These are phyloP conservation scores for Oryza australiensis DNA, from an alignment of 176 grass and related monocot species.

Conservation along the genomic window DNA sequence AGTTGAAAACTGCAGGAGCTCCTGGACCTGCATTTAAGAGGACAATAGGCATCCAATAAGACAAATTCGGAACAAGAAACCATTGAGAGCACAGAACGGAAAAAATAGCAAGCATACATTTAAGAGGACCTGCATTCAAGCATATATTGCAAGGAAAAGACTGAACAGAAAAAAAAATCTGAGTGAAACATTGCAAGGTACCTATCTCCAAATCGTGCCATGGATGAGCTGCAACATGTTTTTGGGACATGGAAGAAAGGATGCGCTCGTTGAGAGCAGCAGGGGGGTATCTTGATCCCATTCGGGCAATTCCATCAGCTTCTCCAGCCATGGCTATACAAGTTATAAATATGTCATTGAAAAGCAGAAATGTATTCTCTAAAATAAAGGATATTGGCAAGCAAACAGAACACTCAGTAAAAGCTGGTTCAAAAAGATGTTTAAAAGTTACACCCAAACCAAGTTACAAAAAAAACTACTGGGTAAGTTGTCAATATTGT, in stretches of 20 bases:
- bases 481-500: background rate
- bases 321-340: conserved; percentile 69
- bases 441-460: conserved; percentile 5
- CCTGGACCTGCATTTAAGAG: conserved; percentile 71
- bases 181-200: conserved; percentile 33
- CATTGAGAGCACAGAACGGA: background rate
- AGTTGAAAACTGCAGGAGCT: conserved; percentile 89
- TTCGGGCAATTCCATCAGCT: conserved; percentile 38
- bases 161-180: conserved; percentile 12
- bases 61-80: conserved; percentile 7
- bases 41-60: conserved; percentile 20
- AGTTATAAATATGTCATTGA: conserved; percentile 23
- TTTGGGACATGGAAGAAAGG: conserved; percentile 84
- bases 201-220: conserved; percentile 99
- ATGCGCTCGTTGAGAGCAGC: conserved; percentile 78
- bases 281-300: conserved; percentile 42
- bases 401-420: conserved; percentile 1
- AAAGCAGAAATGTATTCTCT: background rate
- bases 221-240: conserved; percentile 83
- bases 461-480: conserved; percentile 13
- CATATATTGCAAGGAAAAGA: background rate
- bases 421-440: background rate
- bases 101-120: too few species aligned
- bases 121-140: too few species aligned
- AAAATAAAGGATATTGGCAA: conserved; percentile 11